Percentiles rank a stretch among this genome's conserved stretches.
These are phyloP conservation scores for Lotmaria passim DNA, from an alignment of 208 protist genomes.

Conservation along the genomic window DNA sequence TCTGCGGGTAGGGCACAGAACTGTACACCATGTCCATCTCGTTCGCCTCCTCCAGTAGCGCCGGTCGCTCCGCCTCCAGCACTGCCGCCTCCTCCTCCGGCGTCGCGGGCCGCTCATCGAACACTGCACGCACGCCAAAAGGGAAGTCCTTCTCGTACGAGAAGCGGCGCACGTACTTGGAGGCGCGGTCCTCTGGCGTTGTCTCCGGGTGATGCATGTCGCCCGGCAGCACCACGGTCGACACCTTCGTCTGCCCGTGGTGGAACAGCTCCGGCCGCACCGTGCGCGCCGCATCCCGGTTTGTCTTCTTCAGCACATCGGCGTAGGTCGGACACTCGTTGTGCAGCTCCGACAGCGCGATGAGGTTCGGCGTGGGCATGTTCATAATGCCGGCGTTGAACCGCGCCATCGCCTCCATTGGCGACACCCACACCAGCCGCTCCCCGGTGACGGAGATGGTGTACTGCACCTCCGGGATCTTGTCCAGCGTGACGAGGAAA, in stretches of 20 bases:
- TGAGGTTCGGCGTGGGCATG: constrained; percentile 88
- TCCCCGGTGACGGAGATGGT: constrained; percentile 78
- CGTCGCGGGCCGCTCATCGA: constrained; percentile 76
- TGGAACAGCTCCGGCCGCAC: constrained; percentile 75
- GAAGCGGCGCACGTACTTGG: constrained; percentile 78
- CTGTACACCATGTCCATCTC: constrained; percentile 85
- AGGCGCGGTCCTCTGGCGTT: constrained; percentile 62
- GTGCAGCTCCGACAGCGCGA: constrained; percentile 80
- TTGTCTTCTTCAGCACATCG: constrained; percentile 66
- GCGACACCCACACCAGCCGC: constrained; percentile 87
- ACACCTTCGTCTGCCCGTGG: constrained; percentile 72
- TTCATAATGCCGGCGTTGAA: constrained; percentile 92
- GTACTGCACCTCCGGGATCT: constrained; percentile 80
- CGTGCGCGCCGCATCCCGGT: constrained; percentile 40
- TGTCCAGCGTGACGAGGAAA: constrained; percentile 79
- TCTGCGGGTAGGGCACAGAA: constrained; percentile 66
- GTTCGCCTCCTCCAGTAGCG: constrained; percentile 82
- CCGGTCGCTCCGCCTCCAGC: constrained; percentile 57
- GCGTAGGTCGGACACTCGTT: constrained; percentile 85
- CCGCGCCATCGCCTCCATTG: constrained; percentile 89
- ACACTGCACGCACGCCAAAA: constrained; percentile 84
- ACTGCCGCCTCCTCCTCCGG: constrained; percentile 42
- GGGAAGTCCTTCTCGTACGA: constrained; percentile 88
- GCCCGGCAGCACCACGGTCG: constrained; percentile 84
- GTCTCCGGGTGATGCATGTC: constrained; percentile 75